phyloP scores from a whole-genome alignment of 768 basidiomycete genomes.

The Coprinellus micaceus region DNA sequence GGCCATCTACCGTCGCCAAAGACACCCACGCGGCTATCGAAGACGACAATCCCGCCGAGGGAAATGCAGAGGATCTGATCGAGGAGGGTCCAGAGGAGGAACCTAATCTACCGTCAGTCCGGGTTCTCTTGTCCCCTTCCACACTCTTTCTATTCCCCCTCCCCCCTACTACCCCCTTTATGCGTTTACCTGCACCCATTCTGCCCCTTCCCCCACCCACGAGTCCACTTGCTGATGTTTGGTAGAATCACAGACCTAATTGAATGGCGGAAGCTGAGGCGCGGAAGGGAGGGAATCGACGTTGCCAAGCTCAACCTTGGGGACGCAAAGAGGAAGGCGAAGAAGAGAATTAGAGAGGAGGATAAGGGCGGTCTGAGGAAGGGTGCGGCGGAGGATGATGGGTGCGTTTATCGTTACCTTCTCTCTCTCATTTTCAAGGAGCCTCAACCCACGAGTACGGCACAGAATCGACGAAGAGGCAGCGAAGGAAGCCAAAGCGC shows the following conservation, averaged over 20 bases:
- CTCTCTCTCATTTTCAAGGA: not conserved
- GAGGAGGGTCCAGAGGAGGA: slow-evolving; percentile 38
- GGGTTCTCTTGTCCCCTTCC: not conserved
- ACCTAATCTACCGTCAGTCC: slow-evolving; percentile 47
- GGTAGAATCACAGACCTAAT: slow-evolving; percentile 77
- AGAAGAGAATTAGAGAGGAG: slow-evolving; percentile 42
- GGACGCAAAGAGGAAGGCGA: slow-evolving; percentile 70
- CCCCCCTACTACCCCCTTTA: not conserved
- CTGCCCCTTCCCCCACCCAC: not conserved
- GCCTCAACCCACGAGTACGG: too few relatives aligned
- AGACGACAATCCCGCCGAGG: slow-evolving; percentile 23
- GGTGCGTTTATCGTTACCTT: slow-evolving; percentile 39
- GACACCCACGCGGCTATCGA: slow-evolving; percentile 42
- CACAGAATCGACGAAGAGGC: slow-evolving; percentile 39
- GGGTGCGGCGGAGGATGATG: slow-evolving; percentile 56
- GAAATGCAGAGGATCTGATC: not conserved
- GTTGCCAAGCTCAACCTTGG: slow-evolving; percentile 80
- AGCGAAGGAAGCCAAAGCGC: slow-evolving; percentile 65
- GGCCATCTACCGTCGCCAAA: slow-evolving; percentile 58
- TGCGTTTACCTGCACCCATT: not conserved
- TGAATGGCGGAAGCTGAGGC: slow-evolving; percentile 74
- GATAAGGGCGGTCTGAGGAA: slow-evolving; percentile 59
- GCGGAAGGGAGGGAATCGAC: slow-evolving; percentile 79
- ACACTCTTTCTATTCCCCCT: not conserved
- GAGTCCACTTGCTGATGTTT: slow-evolving; percentile 7